A percentile compares a stretch with the other conserved stretches of the same genome.
Evolutionary conservation across 2,329 filamentous ascomycete genomes (phyloP).

Genomic region (Aspergillus proliferans): DNA sequence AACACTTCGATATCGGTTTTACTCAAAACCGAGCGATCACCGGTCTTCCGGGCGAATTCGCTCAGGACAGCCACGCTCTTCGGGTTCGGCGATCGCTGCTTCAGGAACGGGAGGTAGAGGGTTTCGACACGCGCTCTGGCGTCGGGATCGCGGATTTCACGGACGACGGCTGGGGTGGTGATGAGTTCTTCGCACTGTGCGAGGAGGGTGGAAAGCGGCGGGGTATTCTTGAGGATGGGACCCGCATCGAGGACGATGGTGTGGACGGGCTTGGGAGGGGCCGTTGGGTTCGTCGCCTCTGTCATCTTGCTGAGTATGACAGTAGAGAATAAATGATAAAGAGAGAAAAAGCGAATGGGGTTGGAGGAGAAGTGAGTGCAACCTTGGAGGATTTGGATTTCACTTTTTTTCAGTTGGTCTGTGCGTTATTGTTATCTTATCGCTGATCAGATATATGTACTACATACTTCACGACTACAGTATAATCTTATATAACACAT

Average conservation of each 20-base stretch:
- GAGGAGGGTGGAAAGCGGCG: conserved; percentile 74
- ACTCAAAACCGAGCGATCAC: conserved; percentile 82
- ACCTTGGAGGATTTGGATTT: conserved; percentile 7
- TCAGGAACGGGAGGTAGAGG: conserved; percentile 77
- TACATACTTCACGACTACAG: not conserved
- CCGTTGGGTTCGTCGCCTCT: conserved; percentile 15
- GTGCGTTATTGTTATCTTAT: conserved; percentile 31
- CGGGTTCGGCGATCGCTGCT: conserved; percentile 64
- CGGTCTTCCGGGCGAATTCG: conserved; percentile 82
- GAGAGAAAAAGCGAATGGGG: conserved; percentile 1
- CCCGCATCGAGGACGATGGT: conserved; percentile 85
- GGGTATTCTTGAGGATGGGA: conserved; percentile 88
- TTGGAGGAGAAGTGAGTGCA: not conserved
- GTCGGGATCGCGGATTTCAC: conserved; percentile 78
- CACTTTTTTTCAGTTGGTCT: conserved; percentile 29
- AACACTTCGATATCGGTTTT: conserved; percentile 82
- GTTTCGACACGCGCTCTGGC: conserved; percentile 78
- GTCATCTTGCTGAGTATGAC: conserved; percentile 13
- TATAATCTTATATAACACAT: no score
- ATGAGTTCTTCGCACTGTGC: conserved; percentile 69
- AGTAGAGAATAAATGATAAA: not conserved
- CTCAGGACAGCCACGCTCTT: conserved; percentile 73
- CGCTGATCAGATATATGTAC: no score
- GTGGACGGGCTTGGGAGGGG: conserved; percentile 61
- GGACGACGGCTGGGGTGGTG: conserved; percentile 77